Evolutionary conservation across 306 rosid species (phyloP).

Genomic region (Fragaria vesca): DNA sequence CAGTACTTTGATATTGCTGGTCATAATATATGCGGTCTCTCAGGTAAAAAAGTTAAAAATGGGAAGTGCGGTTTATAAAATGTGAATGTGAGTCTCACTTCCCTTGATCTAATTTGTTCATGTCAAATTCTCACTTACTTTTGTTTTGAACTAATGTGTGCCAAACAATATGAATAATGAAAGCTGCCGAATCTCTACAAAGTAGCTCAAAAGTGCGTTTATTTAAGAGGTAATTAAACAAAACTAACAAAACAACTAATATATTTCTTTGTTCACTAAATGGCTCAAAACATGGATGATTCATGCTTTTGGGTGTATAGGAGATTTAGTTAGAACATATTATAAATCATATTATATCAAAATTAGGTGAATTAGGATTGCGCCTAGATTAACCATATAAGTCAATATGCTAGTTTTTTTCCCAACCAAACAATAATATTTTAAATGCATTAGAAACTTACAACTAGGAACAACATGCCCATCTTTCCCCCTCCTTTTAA

Average conservation of each 20-base stretch:
- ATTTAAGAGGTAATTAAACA: background rate
- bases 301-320: background rate
- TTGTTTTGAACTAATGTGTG: background rate
- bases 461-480: constrained; percentile 20
- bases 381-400: background rate
- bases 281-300: background rate
- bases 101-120: background rate
- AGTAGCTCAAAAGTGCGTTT: background rate
- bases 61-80: too few relatives aligned
- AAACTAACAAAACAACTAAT: background rate
- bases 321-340: too few relatives aligned
- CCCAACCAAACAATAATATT: constrained; percentile 25
- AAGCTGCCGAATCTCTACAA: background rate
- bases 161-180: background rate
- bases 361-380: background rate
- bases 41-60: too few relatives aligned
- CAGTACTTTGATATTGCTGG: too few relatives aligned
- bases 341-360: too few relatives aligned
- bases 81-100: too few relatives aligned
- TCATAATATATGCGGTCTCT: too few relatives aligned
- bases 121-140: too few relatives aligned
- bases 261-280: background rate
- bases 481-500: constrained; percentile 38
- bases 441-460: background rate
- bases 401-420: background rate